phyloP scores from a whole-genome alignment of 164 flowering plant species.

The Buxus sempervirens region DNA sequence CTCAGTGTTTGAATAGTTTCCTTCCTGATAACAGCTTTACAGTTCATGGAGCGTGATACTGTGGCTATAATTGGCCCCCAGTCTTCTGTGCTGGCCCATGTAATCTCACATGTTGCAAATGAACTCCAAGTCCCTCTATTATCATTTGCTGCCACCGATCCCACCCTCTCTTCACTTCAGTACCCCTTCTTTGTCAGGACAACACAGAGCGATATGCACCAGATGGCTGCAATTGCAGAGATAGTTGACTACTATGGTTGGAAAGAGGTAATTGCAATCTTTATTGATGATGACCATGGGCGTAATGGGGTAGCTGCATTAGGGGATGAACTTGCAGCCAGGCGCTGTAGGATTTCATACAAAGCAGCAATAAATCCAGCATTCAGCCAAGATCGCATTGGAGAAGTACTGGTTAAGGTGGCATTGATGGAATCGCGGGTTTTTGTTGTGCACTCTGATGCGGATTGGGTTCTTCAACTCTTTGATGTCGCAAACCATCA shows the following conservation, averaged over 20 bases:
- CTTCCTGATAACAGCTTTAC: slow-evolving; percentile 10
- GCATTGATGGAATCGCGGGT: slow-evolving; percentile 33
- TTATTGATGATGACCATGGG: slow-evolving; percentile 21
- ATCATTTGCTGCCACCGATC: slow-evolving; percentile 24
- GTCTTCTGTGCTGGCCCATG: slow-evolving; percentile 53
- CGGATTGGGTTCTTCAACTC: slow-evolving; percentile 17
- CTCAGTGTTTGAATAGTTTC: slow-evolving; percentile 2
- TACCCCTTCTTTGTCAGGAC: slow-evolving; percentile 27
- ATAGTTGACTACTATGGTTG: slow-evolving; percentile 19
- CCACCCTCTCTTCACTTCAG: slow-evolving; percentile 24
- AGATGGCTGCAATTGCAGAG: slow-evolving; percentile 24
- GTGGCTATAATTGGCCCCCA: slow-evolving; percentile 69
- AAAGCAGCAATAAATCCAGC: slow-evolving; percentile 17
- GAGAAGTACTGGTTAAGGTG: slow-evolving; percentile 27
- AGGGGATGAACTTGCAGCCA: slow-evolving; percentile 21
- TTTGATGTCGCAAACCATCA: slow-evolving; percentile 29
- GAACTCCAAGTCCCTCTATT: slow-evolving; percentile 37
- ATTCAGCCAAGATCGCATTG: slow-evolving; percentile 12
- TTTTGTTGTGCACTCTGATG: slow-evolving; percentile 29
- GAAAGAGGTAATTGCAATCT: slow-evolving; percentile 22
- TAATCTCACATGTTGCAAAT: slow-evolving; percentile 44
- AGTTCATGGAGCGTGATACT: slow-evolving; percentile 15
- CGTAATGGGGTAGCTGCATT: slow-evolving; percentile 23
- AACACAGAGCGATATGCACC: slow-evolving; percentile 17
- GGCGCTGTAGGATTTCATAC: slow-evolving; percentile 19